Conservation (phyloP, 1,139 yeast species). For the Lodderomyces pseudojiufengensis region DNA sequence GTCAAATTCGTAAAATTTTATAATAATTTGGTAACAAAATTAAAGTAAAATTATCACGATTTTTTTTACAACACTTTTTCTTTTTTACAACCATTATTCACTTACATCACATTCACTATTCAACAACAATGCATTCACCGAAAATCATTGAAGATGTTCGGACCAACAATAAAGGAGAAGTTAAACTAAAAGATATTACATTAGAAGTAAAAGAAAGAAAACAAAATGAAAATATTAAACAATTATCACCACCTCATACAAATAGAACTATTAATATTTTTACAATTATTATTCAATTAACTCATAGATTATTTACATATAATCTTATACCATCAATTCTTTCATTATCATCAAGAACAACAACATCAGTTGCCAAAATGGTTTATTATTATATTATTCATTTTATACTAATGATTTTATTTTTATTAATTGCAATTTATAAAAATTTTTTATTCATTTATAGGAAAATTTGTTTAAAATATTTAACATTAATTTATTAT, state of each 20-base stretch:
- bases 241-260: conserved; percentile 12
- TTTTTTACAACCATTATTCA: conserved; percentile 2
- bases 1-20: too few species aligned
- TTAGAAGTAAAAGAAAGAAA: conserved; percentile 5
- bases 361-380: neutral
- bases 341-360: conserved; percentile 5
- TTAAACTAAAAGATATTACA: conserved; percentile 10
- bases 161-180: conserved; percentile 9
- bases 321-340: conserved; percentile 3
- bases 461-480: conserved; percentile 54
- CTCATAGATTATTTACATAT: conserved; percentile 9
- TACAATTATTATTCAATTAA: conserved; percentile 9
- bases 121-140: conserved; percentile 10
- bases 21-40: too few species aligned
- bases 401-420: conserved; percentile 47
- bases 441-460: conserved; percentile 51
- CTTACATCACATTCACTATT: neutral
- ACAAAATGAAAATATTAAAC: conserved; percentile 2
- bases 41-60: too few species aligned
- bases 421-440: conserved; percentile 52
- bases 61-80: neutral
- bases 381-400: conserved; percentile 20
- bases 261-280: conserved; percentile 10
- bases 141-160: conserved; percentile 12
- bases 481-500: conserved; percentile 64